Conservation (phyloP, 257 asterid genomes). For the Lavandula angustifolia region DNA sequence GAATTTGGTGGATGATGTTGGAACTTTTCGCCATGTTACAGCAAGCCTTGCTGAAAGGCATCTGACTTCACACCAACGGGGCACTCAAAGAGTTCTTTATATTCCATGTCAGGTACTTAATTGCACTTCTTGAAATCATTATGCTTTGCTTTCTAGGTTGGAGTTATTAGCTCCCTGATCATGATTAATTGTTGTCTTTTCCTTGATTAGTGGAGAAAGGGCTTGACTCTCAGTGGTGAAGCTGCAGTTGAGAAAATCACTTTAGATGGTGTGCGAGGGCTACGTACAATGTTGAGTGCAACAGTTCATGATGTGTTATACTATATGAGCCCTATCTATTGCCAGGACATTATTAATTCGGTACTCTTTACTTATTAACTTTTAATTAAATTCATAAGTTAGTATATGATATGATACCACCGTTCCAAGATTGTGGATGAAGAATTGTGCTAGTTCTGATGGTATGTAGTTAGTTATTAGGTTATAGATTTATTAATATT, state of each 20-base stretch:
- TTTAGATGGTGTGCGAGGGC: slow-evolving; percentile 90
- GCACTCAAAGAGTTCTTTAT: slow-evolving; percentile 83
- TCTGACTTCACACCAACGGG: slow-evolving; percentile 81
- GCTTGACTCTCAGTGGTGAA: slow-evolving; percentile 88
- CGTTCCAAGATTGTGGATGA: too few species aligned
- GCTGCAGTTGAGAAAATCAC: slow-evolving; percentile 87
- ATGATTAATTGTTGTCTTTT: slow-evolving; percentile 22
- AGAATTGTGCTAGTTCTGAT: too few species aligned
- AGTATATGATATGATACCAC: too few species aligned
- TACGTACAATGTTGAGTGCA: slow-evolving; percentile 91
- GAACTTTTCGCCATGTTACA: slow-evolving; percentile 71
- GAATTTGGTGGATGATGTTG: slow-evolving; percentile 96
- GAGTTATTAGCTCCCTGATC: slow-evolving; percentile 20
- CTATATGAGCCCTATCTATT: slow-evolving; percentile 98
- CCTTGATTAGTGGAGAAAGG: slow-evolving; percentile 86
- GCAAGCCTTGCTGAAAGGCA: slow-evolving; percentile 80
- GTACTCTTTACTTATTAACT: slow-evolving; percentile 43
- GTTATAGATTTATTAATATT: too few species aligned
- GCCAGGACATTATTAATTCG: slow-evolving; percentile 94
- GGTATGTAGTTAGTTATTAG: too few species aligned
- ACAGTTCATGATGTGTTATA: slow-evolving; percentile 97
- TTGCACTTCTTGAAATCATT: slow-evolving; percentile 18
- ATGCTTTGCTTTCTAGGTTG: background rate
- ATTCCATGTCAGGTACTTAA: slow-evolving; percentile 88
- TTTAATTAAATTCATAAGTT: background rate